Base-by-base conservation (phyloP, 2,329 filamentous ascomycete species). In the Neurospora sp. region DNA sequence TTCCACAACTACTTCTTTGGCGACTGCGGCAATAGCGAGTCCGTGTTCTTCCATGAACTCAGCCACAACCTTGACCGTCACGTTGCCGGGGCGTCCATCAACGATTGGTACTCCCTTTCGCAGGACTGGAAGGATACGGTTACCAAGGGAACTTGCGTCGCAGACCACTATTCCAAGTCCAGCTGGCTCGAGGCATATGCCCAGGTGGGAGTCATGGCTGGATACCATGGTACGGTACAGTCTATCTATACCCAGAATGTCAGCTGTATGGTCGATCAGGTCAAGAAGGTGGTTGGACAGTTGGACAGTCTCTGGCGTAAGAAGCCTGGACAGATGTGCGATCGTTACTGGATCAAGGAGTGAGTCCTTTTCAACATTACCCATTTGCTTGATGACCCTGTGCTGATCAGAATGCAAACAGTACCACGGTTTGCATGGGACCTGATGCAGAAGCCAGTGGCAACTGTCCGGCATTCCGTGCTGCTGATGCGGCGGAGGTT, bases 161-260 rank as follows among this genome's bases (percentile, higher is more conserved):
- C 67, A 36, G 67, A 69, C 52, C n/a, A 33, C 67, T 69, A 69
- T 15, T 10, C 52, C 2, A 69, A 69, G 43, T 4, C 52, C 4
- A 65, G 36, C 19, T 69, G 67, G 67, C 39, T 52, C n/a, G 67
- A 69, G 37, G 39, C 67, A 8, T 69, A 52, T 36, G 67, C 67
- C 33, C 67, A 69, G 52, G 67, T 69, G 36, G 67, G 41, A n/a
- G 67, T 69, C 37, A 38, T 69, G 67, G 43, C 67, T 39, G 67
- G 46, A 17, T 69, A 69, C 19, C 36, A 66, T 38, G 33, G 2
- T 40, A 69, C 57, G 28, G 52, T 69, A 17, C 41, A 62, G 15
- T 40, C 46, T 5, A 69, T 69, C 46, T 66, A 52, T 17, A 52
- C 19, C 43, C 11, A 65, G 15, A 38, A 69, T 66, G 46, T 62